Evolutionary conservation across 441 rosid genomes (phyloP).

Genomic region (Adansonia grandidieri): DNA sequence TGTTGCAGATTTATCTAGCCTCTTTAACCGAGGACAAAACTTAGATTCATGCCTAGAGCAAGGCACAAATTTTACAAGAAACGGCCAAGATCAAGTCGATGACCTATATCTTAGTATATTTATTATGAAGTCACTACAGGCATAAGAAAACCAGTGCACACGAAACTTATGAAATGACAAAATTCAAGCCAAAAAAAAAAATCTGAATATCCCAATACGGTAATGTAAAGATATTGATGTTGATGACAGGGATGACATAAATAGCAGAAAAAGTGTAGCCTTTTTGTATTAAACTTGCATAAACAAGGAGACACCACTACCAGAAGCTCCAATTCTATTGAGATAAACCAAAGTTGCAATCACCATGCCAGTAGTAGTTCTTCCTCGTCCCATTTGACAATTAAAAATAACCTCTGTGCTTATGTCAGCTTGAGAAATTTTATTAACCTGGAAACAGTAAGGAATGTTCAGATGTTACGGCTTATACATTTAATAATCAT

Average conservation of each 20-base stretch:
- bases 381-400: conserved; percentile 99
- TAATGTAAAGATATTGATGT: background rate
- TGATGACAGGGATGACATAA: conserved; percentile 11
- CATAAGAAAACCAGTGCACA: conserved; percentile 8
- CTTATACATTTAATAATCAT: background rate
- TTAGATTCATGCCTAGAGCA: background rate
- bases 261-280: conserved; percentile 9
- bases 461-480: background rate
- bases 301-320: conserved; percentile 47
- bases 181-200: background rate
- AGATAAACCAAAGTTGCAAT: conserved; percentile 92
- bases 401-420: conserved; percentile 85
- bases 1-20: conserved; percentile 7
- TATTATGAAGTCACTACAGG: background rate
- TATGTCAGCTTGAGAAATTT: conserved; percentile 78
- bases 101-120: background rate
- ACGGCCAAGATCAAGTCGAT: background rate
- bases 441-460: conserved; percentile 65
- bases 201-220: background rate
- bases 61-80: background rate
- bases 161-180: conserved; percentile 10
- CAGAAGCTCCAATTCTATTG: conserved; percentile 89
- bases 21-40: background rate
- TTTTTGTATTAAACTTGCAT: conserved; percentile 13
- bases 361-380: conserved; percentile 99